Evolutionary conservation across 169 alveolate species (phyloP), one percentile per base, ranked within the genome.

Genomic region (Ichthyophthirius multifiliis): DNA sequence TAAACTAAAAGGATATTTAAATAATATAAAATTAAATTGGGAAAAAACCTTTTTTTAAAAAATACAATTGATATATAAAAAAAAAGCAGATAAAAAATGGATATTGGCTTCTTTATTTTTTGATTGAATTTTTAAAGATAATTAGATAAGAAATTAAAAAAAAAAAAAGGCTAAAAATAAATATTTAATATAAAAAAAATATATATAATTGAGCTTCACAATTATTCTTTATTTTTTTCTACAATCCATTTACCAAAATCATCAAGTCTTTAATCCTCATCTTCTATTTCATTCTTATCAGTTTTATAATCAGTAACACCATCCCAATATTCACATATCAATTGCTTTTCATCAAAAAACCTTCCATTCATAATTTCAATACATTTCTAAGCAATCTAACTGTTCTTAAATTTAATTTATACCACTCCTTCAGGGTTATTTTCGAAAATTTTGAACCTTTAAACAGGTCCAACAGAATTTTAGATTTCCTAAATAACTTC

Each of bases 381-480:
- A 74, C 95, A 89, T 18, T 67, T 30, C 43, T 93, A 95, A 62
- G 98, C 98, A 85, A 85, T 83, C 4, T 76, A 30, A 0, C 92
- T 77, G 30, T 76, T 76, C 39, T 65, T 63, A 65, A 95, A 91
- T 62, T 87, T 93, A 7, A 95, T 71, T 44, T 94, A 87, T 1
- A 87, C 90, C 4, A 92, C 90, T 32, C 97, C 97, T 27, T 83
- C 84, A 5, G 96, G 94, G 84, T 94, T 83, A 15, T 89, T 86
- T 27, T 83, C 74, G 67, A 88, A 93, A 13, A 89, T 75, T 46
- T 87, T 89, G 5, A 91, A 71, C 62, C 87, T 91, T 15, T 91
- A 84, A n/a, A 94, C 88, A 10, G 84, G 74, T 10, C 91, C 93
- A 64, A 75, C 18, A 9, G 65, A 15, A 5, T 74, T 15, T 45